Conservation (phyloP, 805 yeast genomes). For the Candida verbasci region DNA sequence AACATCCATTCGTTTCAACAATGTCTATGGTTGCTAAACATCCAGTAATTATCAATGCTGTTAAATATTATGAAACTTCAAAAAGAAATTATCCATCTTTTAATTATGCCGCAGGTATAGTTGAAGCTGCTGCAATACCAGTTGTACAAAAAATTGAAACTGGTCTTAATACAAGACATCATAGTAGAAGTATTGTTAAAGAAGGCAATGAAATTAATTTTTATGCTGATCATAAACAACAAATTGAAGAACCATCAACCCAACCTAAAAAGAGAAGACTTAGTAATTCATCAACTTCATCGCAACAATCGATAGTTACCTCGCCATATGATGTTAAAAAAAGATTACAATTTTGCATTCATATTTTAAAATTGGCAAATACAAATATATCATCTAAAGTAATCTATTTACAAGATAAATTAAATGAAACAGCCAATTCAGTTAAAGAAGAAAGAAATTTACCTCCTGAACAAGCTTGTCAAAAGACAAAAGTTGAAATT, state of each 20-base stretch:
- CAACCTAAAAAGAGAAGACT: slow-evolving; percentile 19
- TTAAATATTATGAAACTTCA: slow-evolving; percentile 42
- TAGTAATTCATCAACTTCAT: slow-evolving; percentile 8
- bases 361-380: slow-evolving; percentile 76
- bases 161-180: slow-evolving; percentile 39
- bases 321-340: slow-evolving; percentile 56
- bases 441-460: slow-evolving; percentile 20
- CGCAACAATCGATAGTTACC: slow-evolving; percentile 5
- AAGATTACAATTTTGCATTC: slow-evolving; percentile 72
- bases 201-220: slow-evolving; percentile 7
- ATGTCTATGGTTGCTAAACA: slow-evolving; percentile 36
- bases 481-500: slow-evolving; percentile 70
- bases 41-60: slow-evolving; percentile 46
- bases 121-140: slow-evolving; percentile 53
- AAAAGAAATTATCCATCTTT: slow-evolving; percentile 46
- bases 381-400: slow-evolving; percentile 68
- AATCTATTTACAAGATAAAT: slow-evolving; percentile 49
- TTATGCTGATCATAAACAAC: slow-evolving; percentile 8
- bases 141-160: slow-evolving; percentile 47
- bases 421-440: slow-evolving; percentile 42
- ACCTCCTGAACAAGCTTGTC: slow-evolving; percentile 13
- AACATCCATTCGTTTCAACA: slow-evolving; percentile 36
- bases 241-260: background rate
- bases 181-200: slow-evolving; percentile 10
- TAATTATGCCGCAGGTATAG: slow-evolving; percentile 58